Evolutionary conservation across 2,329 filamentous ascomycete genomes (phyloP).

Genomic region (Aspergillus aculeatus): DNA sequence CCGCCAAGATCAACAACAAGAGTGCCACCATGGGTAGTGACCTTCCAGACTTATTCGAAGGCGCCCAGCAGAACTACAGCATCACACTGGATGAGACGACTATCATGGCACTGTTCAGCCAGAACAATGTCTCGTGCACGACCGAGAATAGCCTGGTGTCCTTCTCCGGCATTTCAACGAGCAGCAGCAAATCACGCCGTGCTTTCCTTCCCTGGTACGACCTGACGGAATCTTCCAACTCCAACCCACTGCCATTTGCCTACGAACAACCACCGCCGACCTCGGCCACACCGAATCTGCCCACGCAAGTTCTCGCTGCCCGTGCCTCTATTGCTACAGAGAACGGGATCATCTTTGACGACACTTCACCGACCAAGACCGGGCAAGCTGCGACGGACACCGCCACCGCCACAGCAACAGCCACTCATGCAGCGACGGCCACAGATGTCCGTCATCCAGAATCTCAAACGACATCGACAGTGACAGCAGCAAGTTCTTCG

Average conservation of each 20-base stretch:
- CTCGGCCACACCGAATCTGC: slow-evolving; percentile 6
- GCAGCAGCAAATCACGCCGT: slow-evolving; percentile 29
- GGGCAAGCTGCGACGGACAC: slow-evolving; percentile 24
- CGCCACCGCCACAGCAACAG: slow-evolving; percentile 19
- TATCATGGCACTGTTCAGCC: slow-evolving; percentile 74
- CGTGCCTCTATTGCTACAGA: slow-evolving; percentile 31
- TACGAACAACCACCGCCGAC: slow-evolving; percentile 12
- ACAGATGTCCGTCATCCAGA: not conserved
- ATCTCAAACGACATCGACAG: not conserved
- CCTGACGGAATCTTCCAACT: not conserved
- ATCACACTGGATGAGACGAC: slow-evolving; percentile 69
- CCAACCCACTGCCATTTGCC: not conserved
- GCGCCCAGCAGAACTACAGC: slow-evolving; percentile 67
- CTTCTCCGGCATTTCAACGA: slow-evolving; percentile 60
- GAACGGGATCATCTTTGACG: slow-evolving; percentile 41
- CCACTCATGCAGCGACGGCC: not conserved
- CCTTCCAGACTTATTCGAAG: slow-evolving; percentile 70
- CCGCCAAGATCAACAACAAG: slow-evolving; percentile 44
- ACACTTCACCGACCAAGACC: slow-evolving; percentile 9
- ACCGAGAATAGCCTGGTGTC: slow-evolving; percentile 85
- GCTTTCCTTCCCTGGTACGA: slow-evolving; percentile 11
- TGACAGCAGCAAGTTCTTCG: slow-evolving; percentile 19
- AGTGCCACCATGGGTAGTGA: slow-evolving; percentile 80
- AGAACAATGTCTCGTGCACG: slow-evolving; percentile 72
- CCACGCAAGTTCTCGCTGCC: slow-evolving; percentile 22